These are phyloP conservation scores for Neoarthrinium moseri DNA, from an alignment of 2,329 filamentous ascomycete species.

Conservation along the genomic window DNA sequence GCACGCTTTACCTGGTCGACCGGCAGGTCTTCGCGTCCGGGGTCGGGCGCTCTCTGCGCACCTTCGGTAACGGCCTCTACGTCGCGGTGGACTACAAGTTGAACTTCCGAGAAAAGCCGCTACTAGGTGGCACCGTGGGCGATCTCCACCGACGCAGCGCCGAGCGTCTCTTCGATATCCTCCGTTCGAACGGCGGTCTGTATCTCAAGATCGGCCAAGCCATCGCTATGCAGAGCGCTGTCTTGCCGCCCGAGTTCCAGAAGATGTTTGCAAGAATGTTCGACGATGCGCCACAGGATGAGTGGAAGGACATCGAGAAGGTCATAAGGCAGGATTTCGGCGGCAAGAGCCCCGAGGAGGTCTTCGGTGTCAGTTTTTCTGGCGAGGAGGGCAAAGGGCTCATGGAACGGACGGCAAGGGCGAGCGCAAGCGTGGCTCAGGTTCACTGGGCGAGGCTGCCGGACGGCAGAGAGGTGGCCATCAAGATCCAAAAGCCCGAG, in stretches of 20 bases:
- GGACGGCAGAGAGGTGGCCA: constrained; percentile 87
- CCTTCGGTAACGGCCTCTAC: constrained; percentile 75
- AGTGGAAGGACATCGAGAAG: constrained; percentile 79
- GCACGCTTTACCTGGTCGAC: constrained; percentile 68
- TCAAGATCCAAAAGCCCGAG: constrained; percentile 96
- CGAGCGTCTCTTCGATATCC: constrained; percentile 75
- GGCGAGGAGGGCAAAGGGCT: constrained; percentile 66
- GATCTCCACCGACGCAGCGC: constrained; percentile 84
- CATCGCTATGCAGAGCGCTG: constrained; percentile 95
- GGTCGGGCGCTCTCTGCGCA: constrained; percentile 74
- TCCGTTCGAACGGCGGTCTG: constrained; percentile 84
- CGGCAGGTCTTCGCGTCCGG: constrained; percentile 75
- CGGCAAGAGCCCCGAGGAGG: constrained; percentile 78
- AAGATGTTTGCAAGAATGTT: constrained; percentile 97
- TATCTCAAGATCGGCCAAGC: constrained; percentile 98
- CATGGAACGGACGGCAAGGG: constrained; percentile 61
- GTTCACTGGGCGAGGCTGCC: constrained; percentile 89
- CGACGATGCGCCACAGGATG: constrained; percentile 92
- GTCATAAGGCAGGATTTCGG: constrained; percentile 89
- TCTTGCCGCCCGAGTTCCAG: constrained; percentile 91
- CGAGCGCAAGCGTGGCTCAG: constrained; percentile 90
- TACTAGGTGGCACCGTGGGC: constrained; percentile 68
- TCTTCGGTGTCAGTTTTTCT: constrained; percentile 85
- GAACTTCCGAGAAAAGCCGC: constrained; percentile 83
- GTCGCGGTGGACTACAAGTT: constrained; percentile 94